phyloP scores from a whole-genome alignment of 768 basidiomycete species.

The Lyophyllum decastes region DNA sequence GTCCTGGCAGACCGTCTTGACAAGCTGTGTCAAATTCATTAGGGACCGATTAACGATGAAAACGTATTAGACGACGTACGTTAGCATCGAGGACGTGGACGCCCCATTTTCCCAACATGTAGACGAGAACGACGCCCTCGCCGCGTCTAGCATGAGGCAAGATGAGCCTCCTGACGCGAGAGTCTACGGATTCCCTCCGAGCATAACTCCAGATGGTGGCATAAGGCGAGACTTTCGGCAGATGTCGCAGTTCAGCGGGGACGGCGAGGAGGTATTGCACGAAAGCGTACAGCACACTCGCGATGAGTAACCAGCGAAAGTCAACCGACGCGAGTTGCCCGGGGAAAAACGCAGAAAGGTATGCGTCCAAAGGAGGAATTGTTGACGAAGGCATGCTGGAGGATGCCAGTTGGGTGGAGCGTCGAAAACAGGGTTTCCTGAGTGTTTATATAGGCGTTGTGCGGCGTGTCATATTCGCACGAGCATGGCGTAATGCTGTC shows the following conservation, averaged over 20 bases:
- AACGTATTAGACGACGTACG: constrained; percentile 18
- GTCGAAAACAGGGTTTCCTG: neutral
- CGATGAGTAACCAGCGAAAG: constrained; percentile 2
- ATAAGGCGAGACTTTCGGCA: constrained; percentile 34
- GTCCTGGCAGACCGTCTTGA: constrained; percentile 26
- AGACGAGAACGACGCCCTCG: constrained; percentile 37
- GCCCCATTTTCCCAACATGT: constrained; percentile 40
- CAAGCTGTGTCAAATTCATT: constrained; percentile 17
- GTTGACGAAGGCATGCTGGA: constrained; percentile 6
- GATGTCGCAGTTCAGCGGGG: constrained; percentile 32
- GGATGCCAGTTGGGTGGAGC: neutral
- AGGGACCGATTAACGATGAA: neutral
- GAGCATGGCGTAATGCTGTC: neutral
- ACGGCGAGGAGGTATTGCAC: constrained; percentile 21
- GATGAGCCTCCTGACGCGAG: constrained; percentile 32
- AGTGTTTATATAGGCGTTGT: neutral
- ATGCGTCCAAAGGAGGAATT: neutral
- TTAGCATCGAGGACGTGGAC: constrained; percentile 38
- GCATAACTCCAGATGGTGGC: constrained; percentile 34
- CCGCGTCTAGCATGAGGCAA: constrained; percentile 34
- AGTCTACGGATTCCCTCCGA: constrained; percentile 34
- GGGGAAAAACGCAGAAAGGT: neutral
- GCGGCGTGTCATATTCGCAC: neutral
- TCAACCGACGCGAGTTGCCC: constrained; percentile 4
- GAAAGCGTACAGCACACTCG: neutral